phyloP scores from a whole-genome alignment of 352 stramenopile genomes.

The Phytophthora cryptogea region DNA sequence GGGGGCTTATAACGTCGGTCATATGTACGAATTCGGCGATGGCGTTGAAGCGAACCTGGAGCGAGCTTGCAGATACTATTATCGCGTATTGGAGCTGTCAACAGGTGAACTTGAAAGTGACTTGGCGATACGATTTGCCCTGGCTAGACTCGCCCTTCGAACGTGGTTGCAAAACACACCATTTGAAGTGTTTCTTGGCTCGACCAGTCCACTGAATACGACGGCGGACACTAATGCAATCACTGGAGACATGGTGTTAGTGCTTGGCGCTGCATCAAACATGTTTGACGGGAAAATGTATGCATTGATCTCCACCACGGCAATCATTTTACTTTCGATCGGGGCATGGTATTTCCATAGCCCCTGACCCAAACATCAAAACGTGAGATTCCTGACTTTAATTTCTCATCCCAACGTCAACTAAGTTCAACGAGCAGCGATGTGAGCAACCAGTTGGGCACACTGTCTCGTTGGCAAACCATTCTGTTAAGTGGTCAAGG shows the following conservation, averaged over 20 bases:
- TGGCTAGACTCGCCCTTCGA: constrained; percentile 39
- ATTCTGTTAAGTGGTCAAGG: constrained; percentile 81
- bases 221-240: constrained; percentile 12
- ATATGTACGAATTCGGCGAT: constrained; percentile 75
- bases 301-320: constrained; percentile 22
- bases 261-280: constrained; percentile 14
- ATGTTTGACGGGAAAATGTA: constrained; percentile 15
- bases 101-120: constrained; percentile 29
- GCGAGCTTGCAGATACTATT: constrained; percentile 68
- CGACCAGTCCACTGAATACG: constrained; percentile 4
- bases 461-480: constrained; percentile 70
- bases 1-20: constrained; percentile 75
- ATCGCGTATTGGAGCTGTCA: constrained; percentile 55
- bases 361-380: constrained; percentile 4
- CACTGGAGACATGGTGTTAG: constrained; percentile 8
- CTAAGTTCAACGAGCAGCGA: constrained; percentile 56
- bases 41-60: constrained; percentile 52
- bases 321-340: constrained; percentile 25
- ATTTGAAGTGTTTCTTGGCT: constrained; percentile 22
- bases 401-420: constrained; percentile 16
- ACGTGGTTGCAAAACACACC: constrained; percentile 36
- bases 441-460: constrained; percentile 84
- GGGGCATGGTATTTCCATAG: constrained; percentile 33
- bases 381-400: constrained; percentile 6
- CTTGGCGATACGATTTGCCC: constrained; percentile 44